phyloP scores from a whole-genome alignment of 1,284 basidiomycete genomes.

The Papiliotrema nemorosa region DNA sequence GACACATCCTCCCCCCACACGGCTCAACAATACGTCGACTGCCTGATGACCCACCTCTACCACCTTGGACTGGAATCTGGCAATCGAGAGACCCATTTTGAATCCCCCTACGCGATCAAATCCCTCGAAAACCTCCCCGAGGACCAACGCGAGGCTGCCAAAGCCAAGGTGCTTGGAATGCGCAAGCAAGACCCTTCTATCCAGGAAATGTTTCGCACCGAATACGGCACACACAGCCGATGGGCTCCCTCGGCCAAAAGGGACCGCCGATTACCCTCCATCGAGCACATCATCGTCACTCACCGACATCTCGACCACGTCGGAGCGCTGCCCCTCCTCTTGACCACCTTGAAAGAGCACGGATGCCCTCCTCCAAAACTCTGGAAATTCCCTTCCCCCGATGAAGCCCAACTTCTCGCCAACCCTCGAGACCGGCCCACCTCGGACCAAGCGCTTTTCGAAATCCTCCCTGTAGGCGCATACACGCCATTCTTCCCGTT shows the following conservation, averaged over 20 bases:
- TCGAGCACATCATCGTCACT: conserved; percentile 84
- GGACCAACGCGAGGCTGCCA: conserved; percentile 18
- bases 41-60: conserved; percentile 32
- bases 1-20: conserved; percentile 77
- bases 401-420: conserved; percentile 29
- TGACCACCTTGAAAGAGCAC: conserved; percentile 59
- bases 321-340: conserved; percentile 68
- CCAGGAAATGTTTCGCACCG: conserved; percentile 15
- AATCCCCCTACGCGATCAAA: conserved; percentile 15
- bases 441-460: conserved; percentile 28
- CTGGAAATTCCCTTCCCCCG: conserved; percentile 49
- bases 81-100: conserved; percentile 34
- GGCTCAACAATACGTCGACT: conserved; percentile 49
- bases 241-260: conserved; percentile 15
- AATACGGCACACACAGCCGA: conserved; percentile 25
- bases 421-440: conserved; percentile 22
- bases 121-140: conserved; percentile 18
- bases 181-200: conserved; percentile 19
- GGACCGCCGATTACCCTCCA: conserved; percentile 23
- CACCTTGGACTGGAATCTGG: conserved; percentile 45
- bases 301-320: conserved; percentile 89
- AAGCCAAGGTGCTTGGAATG: conserved; percentile 14
- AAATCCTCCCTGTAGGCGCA: conserved; percentile 26
- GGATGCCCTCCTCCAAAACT: conserved; percentile 47
- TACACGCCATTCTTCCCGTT: conserved; percentile 33